phyloP scores from a whole-genome alignment of 768 basidiomycete species.

The Tricholoma sp. region DNA sequence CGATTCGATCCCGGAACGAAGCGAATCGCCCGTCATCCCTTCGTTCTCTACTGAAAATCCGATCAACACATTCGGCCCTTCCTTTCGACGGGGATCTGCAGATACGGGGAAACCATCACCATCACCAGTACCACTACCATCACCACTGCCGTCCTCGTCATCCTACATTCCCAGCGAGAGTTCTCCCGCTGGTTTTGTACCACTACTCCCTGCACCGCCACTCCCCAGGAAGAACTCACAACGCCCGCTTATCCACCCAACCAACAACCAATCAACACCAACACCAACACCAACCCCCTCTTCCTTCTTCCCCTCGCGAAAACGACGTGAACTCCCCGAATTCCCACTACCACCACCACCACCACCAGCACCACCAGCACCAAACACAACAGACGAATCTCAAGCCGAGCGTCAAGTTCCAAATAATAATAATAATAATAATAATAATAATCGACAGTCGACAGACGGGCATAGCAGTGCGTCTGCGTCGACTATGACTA shows the following conservation, averaged over 20 bases:
- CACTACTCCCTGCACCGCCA: conserved; percentile 15
- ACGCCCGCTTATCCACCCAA: conserved; percentile 4
- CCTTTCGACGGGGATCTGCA: conserved; percentile 2
- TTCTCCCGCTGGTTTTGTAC: background rate
- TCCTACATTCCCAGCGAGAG: conserved; percentile 2
- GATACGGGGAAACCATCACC: conserved; percentile 14
- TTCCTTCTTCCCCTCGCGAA: background rate
- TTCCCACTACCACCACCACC: background rate
- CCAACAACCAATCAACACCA: background rate
- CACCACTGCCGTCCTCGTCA: conserved; percentile 5
- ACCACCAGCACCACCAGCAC: no score
- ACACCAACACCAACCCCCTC: conserved; percentile 6
- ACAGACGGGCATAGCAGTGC: conserved; percentile 19
- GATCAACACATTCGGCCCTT: conserved; percentile 39
- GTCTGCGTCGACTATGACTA: conserved; percentile 19
- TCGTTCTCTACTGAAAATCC: conserved; percentile 41
- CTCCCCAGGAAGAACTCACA: conserved; percentile 22
- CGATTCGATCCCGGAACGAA: background rate
- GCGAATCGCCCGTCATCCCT: conserved; percentile 41
- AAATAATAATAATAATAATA: no score
- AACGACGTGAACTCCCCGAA: background rate
- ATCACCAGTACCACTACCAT: no score
- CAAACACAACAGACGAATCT: no score
- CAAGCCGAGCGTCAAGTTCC: no score
- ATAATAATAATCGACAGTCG: conserved; percentile 19